Evolutionary conservation across 2,329 filamentous ascomycete species (phyloP), one percentile per base, ranked within the genome.

Genomic region (Zymoseptoria pseudotritici): DNA sequence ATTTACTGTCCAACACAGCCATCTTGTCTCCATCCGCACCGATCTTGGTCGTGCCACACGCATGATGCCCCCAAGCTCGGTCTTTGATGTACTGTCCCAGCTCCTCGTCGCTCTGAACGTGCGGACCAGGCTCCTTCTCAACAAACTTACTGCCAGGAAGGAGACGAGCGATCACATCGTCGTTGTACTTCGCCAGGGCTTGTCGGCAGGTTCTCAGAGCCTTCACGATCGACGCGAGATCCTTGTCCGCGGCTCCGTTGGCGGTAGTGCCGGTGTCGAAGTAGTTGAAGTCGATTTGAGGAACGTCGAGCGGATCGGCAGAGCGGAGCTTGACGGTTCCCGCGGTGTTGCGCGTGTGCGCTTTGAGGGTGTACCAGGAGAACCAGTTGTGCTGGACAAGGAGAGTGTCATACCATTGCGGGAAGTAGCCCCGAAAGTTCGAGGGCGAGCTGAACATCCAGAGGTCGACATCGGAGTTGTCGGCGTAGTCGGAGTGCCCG

Each of bases 221-320:
- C 78, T 78, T 68, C 51, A 87, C 73, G 2, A 79, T 80, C 65
- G 87, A 84, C 24, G 76, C 75, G 9, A 85, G 65, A 1, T 84
- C 82, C 52, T 76, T 69, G 6, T 78, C 72, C 21, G 67, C 66
- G 10, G 61, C 74, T 54, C 72, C 74, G 36, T 61, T 54, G 17
- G 42, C 63, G 4, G 65, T 65, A 26, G 72, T 75, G n/a, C 81
- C 80, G 0, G 77, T 75, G 57, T 80, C 77, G 55, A 73, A 86
- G 72, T 81, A 86, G 71, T 85, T 83, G 75, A 86, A 88, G 57
- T 77, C 76, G 65, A 90, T 87, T 7, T 80, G 70, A 0, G 87
- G 87, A 4, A 79, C 75, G 59, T 89, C 86, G 1, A 83, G 81
- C 0, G 87, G 86, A 67, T 90, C 81, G 0, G 80, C 74, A 0